Percentiles rank a stretch among this genome's conserved stretches.
Conservation (phyloP, 2,329 filamentous ascomycete species). For the Myotisia sp. region DNA sequence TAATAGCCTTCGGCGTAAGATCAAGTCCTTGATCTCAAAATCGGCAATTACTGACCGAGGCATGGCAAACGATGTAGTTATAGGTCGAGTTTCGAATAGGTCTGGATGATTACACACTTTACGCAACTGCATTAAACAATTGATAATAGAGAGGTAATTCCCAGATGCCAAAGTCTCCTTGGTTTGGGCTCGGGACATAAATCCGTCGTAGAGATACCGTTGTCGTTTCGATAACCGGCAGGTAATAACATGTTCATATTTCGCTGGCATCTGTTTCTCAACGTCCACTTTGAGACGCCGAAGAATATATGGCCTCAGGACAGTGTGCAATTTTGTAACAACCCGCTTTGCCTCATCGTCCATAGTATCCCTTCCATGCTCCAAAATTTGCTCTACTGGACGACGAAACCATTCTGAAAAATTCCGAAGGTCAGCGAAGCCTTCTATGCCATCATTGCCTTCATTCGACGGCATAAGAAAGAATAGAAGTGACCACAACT, state of each 20-base stretch:
- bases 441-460: constrained; percentile 62
- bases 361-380: constrained; percentile 85
- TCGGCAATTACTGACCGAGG: constrained; percentile 58
- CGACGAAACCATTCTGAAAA: constrained; percentile 95
- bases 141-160: constrained; percentile 96
- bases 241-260: constrained; percentile 94
- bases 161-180: constrained; percentile 77
- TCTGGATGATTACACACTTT: constrained; percentile 99
- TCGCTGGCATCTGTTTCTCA: constrained; percentile 96
- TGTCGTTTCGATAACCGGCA: constrained; percentile 92
- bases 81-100: constrained; percentile 86
- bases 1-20: constrained; percentile 54
- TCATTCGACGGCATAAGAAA: constrained; percentile 82
- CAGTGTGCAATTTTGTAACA: constrained; percentile 85
- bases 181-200: constrained; percentile 79
- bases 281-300: constrained; percentile 89
- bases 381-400: constrained; percentile 88
- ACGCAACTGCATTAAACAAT: constrained; percentile 90
- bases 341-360: constrained; percentile 87
- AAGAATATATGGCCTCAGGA: constrained; percentile 80
- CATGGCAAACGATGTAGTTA: constrained; percentile 95
- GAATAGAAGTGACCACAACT: constrained; percentile 92
- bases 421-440: constrained; percentile 86
- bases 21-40: constrained; percentile 57
- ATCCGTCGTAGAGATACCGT: constrained; percentile 89